Conservation (phyloP, 2,329 filamentous ascomycete species). For the Penicillium nordicum region DNA sequence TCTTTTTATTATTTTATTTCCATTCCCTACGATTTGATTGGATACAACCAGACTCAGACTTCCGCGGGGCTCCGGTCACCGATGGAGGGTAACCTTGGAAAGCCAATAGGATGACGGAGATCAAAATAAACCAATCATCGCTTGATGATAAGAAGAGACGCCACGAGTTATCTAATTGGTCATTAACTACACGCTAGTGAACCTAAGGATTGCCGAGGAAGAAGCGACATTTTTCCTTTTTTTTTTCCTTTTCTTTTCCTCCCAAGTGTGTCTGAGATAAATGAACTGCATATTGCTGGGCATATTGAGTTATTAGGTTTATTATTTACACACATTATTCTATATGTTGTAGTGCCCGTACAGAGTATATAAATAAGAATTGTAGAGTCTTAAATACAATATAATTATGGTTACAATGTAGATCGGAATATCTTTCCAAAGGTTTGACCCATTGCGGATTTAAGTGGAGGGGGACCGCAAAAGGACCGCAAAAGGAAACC, state of each 20-base stretch:
- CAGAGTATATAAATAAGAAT: not conserved
- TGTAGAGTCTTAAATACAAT: not conserved
- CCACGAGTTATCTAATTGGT: constrained; percentile 18
- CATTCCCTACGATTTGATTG: not conserved
- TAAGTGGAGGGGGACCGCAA: not conserved
- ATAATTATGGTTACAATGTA: not conserved
- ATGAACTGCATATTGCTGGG: not conserved
- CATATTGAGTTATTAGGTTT: not conserved
- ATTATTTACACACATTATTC: not conserved
- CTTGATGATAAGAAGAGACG: constrained; percentile 18
- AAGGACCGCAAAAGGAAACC: not conserved
- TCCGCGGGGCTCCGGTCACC: constrained; percentile 1
- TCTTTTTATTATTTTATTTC: not conserved
- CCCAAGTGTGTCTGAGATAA: not conserved
- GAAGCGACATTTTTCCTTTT: not conserved
- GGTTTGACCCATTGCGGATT: not conserved
- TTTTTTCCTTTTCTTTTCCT: too few relatives aligned
- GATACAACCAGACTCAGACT: not conserved
- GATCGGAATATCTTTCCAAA: not conserved
- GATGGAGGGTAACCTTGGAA: not conserved
- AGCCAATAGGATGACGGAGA: not conserved
- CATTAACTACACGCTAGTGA: constrained; percentile 7
- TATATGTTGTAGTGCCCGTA: too few relatives aligned
- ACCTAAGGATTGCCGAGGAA: constrained; percentile 5
- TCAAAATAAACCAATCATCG: constrained; percentile 10